These are phyloP conservation scores for Neonectria sp. DNA, from an alignment of 2,329 filamentous ascomycete genomes.

Conservation along the genomic window DNA sequence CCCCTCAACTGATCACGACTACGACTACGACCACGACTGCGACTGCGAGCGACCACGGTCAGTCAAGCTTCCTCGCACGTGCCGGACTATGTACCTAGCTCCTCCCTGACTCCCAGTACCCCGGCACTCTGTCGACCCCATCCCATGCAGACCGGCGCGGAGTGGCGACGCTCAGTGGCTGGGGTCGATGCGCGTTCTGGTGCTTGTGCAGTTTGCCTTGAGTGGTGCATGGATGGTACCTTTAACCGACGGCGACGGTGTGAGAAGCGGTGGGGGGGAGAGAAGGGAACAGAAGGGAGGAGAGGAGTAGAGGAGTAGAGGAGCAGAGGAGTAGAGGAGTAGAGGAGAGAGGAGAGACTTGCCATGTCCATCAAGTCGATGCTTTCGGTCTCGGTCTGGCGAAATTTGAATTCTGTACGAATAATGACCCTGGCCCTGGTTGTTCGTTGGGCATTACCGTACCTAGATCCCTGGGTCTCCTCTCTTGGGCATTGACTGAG, in stretches of 20 bases:
- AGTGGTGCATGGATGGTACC: slow-evolving; percentile 16
- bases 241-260: neutral
- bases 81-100: slow-evolving; percentile 32
- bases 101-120: slow-evolving; percentile 21
- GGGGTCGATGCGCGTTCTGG: slow-evolving; percentile 4
- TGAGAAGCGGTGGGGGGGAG: slow-evolving; percentile 5
- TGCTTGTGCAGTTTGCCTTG: slow-evolving; percentile 17
- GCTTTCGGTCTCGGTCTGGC: slow-evolving; percentile 4
- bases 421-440: neutral
- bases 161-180: slow-evolving; percentile 25
- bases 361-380: neutral
- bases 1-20: neutral
- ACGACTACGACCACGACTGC: neutral
- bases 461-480: neutral
- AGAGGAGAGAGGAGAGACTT: neutral
- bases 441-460: slow-evolving; percentile 5
- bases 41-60: too few species aligned
- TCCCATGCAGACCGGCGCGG: slow-evolving; percentile 26
- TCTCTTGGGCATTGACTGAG: slow-evolving; percentile 10
- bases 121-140: slow-evolving; percentile 11
- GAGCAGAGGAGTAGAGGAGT: neutral
- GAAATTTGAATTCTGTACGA: neutral
- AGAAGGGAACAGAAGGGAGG: neutral
- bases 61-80: slow-evolving; percentile 44
- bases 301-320: neutral